Evolutionary conservation across 306 rosid genomes (phyloP).

Genomic region (Ormosia semicastrata): DNA sequence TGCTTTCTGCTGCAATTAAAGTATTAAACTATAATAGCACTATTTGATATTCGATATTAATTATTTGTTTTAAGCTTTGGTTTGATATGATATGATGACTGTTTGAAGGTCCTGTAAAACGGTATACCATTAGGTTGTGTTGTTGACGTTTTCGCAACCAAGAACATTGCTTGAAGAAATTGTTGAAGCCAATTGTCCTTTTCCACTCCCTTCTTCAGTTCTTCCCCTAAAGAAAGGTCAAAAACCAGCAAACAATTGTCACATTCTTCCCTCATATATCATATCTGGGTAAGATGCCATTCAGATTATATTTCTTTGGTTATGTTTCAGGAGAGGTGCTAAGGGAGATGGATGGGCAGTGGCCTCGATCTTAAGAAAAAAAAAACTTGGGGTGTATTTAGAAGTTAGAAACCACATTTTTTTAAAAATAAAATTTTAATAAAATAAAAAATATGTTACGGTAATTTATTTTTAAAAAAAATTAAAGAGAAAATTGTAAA

Average conservation of each 20-base stretch:
- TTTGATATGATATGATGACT: not conserved
- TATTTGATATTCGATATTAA: not conserved
- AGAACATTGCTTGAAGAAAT: slow-evolving; percentile 35
- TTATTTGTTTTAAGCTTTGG: not conserved
- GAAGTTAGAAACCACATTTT: too few relatives aligned
- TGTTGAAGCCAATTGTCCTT: not conserved
- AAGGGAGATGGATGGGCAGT: too few relatives aligned
- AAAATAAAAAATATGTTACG: too few relatives aligned
- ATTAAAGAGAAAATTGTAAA: too few relatives aligned
- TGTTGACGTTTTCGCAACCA: slow-evolving; percentile 42
- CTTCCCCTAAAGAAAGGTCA: not conserved
- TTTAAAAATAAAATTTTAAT: too few relatives aligned
- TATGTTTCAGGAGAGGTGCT: too few relatives aligned
- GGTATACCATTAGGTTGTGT: slow-evolving; percentile 10
- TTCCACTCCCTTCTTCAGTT: not conserved
- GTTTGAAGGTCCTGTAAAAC: not conserved
- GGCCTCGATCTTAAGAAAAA: too few relatives aligned
- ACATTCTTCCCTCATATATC: not conserved
- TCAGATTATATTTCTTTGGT: too few relatives aligned
- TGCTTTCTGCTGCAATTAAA: not conserved
- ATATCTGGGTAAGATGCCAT: too few relatives aligned
- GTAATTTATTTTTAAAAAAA: too few relatives aligned
- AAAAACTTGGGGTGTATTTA: too few relatives aligned
- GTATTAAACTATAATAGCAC: not conserved
- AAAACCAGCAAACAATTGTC: not conserved